Conservation (phyloP, 495 filamentous ascomycete species). For the Aspergillus sclerotioniger region DNA sequence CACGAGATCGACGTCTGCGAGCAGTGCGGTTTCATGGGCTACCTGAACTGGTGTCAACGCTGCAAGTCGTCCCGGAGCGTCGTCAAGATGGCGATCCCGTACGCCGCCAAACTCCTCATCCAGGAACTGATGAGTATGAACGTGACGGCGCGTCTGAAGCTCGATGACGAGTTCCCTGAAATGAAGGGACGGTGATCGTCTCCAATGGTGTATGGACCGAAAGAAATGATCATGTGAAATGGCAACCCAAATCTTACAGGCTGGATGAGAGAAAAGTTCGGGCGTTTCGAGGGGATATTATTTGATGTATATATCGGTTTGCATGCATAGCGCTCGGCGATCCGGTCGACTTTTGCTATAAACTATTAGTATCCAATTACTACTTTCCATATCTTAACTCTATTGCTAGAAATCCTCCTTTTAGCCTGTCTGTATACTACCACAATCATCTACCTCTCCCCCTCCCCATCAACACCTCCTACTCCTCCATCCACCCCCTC, state of each 20-base stretch:
- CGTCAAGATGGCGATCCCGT: slow-evolving; percentile 93
- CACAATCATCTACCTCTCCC: neutral
- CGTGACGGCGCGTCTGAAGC: slow-evolving; percentile 76
- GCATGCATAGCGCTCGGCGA: slow-evolving; percentile 29
- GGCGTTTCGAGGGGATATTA: slow-evolving; percentile 2
- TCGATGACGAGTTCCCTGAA: slow-evolving; percentile 88
- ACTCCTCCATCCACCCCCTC: too few species aligned
- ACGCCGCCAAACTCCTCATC: slow-evolving; percentile 94
- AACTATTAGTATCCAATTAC: too few species aligned
- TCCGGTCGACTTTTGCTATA: slow-evolving; percentile 8
- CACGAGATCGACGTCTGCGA: slow-evolving; percentile 92
- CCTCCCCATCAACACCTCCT: neutral
- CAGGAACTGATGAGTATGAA: slow-evolving; percentile 99
- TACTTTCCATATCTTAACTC: too few species aligned
- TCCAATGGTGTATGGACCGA: neutral
- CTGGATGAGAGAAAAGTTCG: neutral
- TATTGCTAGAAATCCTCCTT: too few species aligned
- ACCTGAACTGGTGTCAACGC: slow-evolving; percentile 85
- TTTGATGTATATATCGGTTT: slow-evolving; percentile 20
- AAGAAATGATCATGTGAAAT: slow-evolving; percentile 8
- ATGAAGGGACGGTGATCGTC: slow-evolving; percentile 35
- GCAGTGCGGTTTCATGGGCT: slow-evolving; percentile 90
- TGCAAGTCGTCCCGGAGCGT: slow-evolving; percentile 80
- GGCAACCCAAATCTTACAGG: slow-evolving; percentile 4
- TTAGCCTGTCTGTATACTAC: too few species aligned